A percentile compares a stretch with the other conserved stretches of the same genome.
Evolutionary conservation across 768 basidiomycete species (phyloP).

Genomic region (Strobilomyces dryophilus): DNA sequence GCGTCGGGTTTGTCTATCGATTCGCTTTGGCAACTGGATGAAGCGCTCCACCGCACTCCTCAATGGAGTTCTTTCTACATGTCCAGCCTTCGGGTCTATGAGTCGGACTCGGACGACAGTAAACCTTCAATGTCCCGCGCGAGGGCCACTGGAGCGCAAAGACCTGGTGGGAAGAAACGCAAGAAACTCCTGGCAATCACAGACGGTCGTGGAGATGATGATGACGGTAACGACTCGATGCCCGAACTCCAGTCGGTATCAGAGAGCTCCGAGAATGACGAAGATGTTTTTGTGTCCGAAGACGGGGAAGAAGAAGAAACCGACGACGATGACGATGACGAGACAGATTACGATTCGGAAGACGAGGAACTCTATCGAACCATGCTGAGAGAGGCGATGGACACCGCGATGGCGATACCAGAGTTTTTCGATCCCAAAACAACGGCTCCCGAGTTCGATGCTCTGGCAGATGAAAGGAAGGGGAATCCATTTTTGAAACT

Average conservation of each 20-base stretch:
- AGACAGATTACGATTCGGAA: constrained; percentile 58
- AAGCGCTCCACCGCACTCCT: constrained; percentile 47
- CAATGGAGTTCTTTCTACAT: constrained; percentile 53
- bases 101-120: constrained; percentile 28
- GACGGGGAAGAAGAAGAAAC: constrained; percentile 35
- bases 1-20: constrained; percentile 55
- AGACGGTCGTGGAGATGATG: constrained; percentile 36
- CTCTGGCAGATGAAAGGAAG: constrained; percentile 48
- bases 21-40: constrained; percentile 58
- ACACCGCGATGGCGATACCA: constrained; percentile 50
- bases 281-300: constrained; percentile 29
- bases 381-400: constrained; percentile 68
- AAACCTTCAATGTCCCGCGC: constrained; percentile 3
- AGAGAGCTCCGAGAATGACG: constrained; percentile 44
- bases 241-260: constrained; percentile 66
- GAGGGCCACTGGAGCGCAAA: constrained; percentile 17
- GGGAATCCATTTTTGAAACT: constrained; percentile 78
- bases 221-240: constrained; percentile 53
- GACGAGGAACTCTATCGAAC: constrained; percentile 64
- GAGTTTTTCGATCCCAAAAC: constrained; percentile 55
- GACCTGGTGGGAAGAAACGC: constrained; percentile 21
- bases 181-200: constrained; percentile 49
- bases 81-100: constrained; percentile 16
- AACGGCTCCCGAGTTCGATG: constrained; percentile 41
- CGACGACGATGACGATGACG: constrained; percentile 29